A percentile compares a stretch with the other conserved stretches of the same genome.
These are phyloP conservation scores for Pseudophaeomoniella oleicola DNA, from an alignment of 2,329 filamentous ascomycete genomes.

Conservation along the genomic window DNA sequence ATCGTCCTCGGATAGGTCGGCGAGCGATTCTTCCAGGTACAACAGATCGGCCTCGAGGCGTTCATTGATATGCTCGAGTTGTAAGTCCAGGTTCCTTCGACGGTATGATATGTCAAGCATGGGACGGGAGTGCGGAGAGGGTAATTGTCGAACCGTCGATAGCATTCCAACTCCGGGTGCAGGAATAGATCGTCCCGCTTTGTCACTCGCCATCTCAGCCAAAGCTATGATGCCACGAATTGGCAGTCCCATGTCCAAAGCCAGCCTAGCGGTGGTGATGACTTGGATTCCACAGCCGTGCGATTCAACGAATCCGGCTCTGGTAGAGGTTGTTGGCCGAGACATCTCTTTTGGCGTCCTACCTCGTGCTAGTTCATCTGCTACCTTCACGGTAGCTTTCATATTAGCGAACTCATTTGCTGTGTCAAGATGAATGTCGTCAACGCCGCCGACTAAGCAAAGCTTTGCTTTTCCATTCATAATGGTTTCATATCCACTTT, in stretches of 20 bases:
- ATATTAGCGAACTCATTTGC: slow-evolving; percentile 21
- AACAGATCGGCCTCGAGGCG: background rate
- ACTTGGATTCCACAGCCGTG: slow-evolving; percentile 23
- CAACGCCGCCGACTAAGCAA: slow-evolving; percentile 20
- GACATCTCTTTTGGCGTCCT: slow-evolving; percentile 19
- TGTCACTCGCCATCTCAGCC: slow-evolving; percentile 19
- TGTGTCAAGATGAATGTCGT: slow-evolving; percentile 20
- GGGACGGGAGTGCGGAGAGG: no score
- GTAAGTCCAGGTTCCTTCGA: slow-evolving; percentile 11
- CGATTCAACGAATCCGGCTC: slow-evolving; percentile 23
- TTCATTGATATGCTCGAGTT: slow-evolving; percentile 6
- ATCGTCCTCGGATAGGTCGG: background rate
- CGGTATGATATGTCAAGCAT: slow-evolving; percentile 15
- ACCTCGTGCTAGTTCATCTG: slow-evolving; percentile 14
- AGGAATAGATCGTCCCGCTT: slow-evolving; percentile 21
- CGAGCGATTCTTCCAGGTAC: background rate
- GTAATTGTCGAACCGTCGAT: slow-evolving; percentile 14
- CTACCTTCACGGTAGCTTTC: slow-evolving; percentile 20
- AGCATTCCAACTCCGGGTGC: slow-evolving; percentile 24
- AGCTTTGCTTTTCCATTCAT: slow-evolving; percentile 16
- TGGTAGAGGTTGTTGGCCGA: slow-evolving; percentile 17
- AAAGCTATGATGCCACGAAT: slow-evolving; percentile 18
- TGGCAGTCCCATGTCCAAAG: slow-evolving; percentile 13
- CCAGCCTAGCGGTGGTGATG: slow-evolving; percentile 18
- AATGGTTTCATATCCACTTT: slow-evolving; percentile 20